Base-by-base conservation (phyloP, 73 alveolate genomes). In the Paramecium biaurelia region DNA sequence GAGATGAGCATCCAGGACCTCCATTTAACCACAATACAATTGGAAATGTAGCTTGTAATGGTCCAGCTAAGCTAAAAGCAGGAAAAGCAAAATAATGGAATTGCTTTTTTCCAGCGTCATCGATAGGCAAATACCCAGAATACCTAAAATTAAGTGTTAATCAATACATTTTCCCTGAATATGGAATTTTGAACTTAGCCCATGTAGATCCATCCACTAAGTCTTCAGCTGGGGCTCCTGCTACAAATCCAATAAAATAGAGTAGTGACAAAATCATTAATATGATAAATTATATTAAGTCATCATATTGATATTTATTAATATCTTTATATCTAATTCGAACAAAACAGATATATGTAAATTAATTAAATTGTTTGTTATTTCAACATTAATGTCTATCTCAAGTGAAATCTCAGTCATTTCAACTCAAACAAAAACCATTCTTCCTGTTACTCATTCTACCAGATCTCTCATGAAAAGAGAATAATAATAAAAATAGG, bases 1-100 rank as follows among this genome's bases (percentile, higher is more conserved):
- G 92, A 34, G 98, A 92, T n/a, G 98, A 93, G 67, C 98, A 93
- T 18, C 99, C 99, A 26, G 99, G 99, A 9, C 99, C 99, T 21
- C 99, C 99, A 84, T 96, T 97, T 84, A 97, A 86, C 99, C 99
- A 98, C 18, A 98, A 92, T 15, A 97, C 76, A 21, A 97, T 63
- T 5, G 98, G 97, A 70, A 68, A 94, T 37, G 95, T 76, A 21
- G 95, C 76, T 20, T 92, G 57, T 53, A 70, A 58, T 24, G 85
- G 43, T 23, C 86, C 63, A 59, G 85, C 93, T 37, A 85, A 35
- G 70, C 56, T 45, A 23, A 42, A 41, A 8, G 76, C 90, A 15
- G 90, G 90, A 20, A 43, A 79, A 0, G 58, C 53, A 59, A 85
- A 57, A 56, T 85, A 85, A 68, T 79, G 90, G 34, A 79, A 79